Conservation (phyloP, 257 asterid genomes). For the Phtheirospermum japonicum region DNA sequence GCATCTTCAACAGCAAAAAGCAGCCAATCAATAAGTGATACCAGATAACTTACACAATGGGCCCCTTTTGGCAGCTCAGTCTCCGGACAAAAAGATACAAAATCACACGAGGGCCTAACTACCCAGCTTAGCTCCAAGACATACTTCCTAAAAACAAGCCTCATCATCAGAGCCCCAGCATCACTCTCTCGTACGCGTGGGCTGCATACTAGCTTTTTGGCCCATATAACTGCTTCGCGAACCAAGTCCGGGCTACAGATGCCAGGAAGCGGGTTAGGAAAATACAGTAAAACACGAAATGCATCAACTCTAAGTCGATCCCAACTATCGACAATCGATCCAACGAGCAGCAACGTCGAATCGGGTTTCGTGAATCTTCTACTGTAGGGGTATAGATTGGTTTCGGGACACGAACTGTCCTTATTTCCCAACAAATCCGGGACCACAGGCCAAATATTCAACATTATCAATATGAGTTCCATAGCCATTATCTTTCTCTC, state of each 20-base stretch:
- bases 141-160: slow-evolving; percentile 85
- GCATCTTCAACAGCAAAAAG: slow-evolving; percentile 73
- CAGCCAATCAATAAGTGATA: slow-evolving; percentile 86
- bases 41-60: slow-evolving; percentile 45
- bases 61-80: slow-evolving; percentile 38
- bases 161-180: slow-evolving; percentile 93
- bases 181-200: slow-evolving; percentile 99
- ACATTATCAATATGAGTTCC: slow-evolving; percentile 75
- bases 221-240: slow-evolving; percentile 66
- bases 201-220: slow-evolving; percentile 81
- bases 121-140: slow-evolving; percentile 79
- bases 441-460: slow-evolving; percentile 74
- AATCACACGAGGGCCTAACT: slow-evolving; percentile 49
- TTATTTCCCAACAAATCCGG: slow-evolving; percentile 36
- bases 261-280: slow-evolving; percentile 95
- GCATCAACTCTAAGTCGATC: slow-evolving; percentile 82
- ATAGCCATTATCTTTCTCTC: slow-evolving; percentile 95
- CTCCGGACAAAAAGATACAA: slow-evolving; percentile 37
- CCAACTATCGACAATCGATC: slow-evolving; percentile 97
- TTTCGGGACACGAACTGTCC: slow-evolving; percentile 40
- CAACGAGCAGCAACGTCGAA: slow-evolving; percentile 80
- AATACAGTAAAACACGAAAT: slow-evolving; percentile 66
- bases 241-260: slow-evolving; percentile 54
- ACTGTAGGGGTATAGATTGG: slow-evolving; percentile 58
- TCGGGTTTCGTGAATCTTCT: slow-evolving; percentile 62